Conservation (phyloP, 2,329 filamentous ascomycete genomes). For the Sordariomycetes sp. region DNA sequence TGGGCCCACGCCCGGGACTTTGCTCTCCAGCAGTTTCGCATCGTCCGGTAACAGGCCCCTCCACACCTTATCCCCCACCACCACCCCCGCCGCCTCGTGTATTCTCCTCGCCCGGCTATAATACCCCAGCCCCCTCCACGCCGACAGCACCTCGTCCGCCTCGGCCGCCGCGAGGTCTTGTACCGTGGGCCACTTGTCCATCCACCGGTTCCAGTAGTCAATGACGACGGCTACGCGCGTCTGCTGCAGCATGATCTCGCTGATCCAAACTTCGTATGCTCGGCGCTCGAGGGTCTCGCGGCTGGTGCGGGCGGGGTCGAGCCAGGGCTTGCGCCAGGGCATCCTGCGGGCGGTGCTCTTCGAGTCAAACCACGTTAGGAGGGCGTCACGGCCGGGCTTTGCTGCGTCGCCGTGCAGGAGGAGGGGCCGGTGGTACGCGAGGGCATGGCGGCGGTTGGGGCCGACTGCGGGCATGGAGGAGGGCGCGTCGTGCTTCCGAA, state of each 20-base stretch:
- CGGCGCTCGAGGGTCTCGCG: slow-evolving; percentile 29
- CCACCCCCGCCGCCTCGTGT: slow-evolving; percentile 39
- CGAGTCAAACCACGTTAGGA: slow-evolving; percentile 38
- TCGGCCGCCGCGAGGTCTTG: slow-evolving; percentile 37
- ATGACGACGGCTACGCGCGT: slow-evolving; percentile 49
- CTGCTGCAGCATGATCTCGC: slow-evolving; percentile 55
- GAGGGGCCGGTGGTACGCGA: slow-evolving; percentile 35
- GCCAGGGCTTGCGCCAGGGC: slow-evolving; percentile 47
- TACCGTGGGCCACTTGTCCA: slow-evolving; percentile 45
- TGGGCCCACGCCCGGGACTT: slow-evolving; percentile 44
- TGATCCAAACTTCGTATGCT: slow-evolving; percentile 55
- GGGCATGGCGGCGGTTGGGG: slow-evolving; percentile 16
- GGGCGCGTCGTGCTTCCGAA: not conserved
- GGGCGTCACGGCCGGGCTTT: slow-evolving; percentile 16
- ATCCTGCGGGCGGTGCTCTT: slow-evolving; percentile 33
- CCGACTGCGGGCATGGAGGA: not conserved
- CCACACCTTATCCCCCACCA: slow-evolving; percentile 26
- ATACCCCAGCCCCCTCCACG: slow-evolving; percentile 50
- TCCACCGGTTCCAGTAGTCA: slow-evolving; percentile 51
- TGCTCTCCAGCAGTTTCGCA: slow-evolving; percentile 29
- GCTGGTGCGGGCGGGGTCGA: slow-evolving; percentile 22
- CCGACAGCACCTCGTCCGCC: slow-evolving; percentile 40
- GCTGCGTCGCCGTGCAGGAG: slow-evolving; percentile 25
- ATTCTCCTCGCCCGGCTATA: slow-evolving; percentile 51
- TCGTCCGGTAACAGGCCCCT: slow-evolving; percentile 34